These are phyloP conservation scores for Vaccinium myrtillus DNA, from an alignment of 148 eudicot species.

Conservation along the genomic window DNA sequence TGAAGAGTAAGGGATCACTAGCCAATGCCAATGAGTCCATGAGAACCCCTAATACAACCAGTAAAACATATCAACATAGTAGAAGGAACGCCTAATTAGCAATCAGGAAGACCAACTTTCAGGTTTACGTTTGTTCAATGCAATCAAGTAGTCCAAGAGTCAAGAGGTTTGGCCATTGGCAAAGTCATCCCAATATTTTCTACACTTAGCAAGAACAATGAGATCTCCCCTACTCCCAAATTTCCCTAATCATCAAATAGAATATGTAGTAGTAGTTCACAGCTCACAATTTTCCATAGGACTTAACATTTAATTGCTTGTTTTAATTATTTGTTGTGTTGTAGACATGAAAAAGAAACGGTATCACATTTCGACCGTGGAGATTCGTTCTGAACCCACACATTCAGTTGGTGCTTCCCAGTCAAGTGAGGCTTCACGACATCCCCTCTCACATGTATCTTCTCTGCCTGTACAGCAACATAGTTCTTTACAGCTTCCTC, in stretches of 20 bases:
- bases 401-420: too few relatives aligned
- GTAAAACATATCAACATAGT: neutral
- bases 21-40: neutral
- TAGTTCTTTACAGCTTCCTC: too few relatives aligned
- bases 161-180: neutral
- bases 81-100: neutral
- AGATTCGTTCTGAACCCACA: too few relatives aligned
- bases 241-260: neutral
- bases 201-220: neutral
- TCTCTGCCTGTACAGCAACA: too few relatives aligned
- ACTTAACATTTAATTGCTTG: neutral
- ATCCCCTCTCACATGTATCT: too few relatives aligned
- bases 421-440: too few relatives aligned
- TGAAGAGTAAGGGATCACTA: neutral
- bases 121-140: neutral
- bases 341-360: too few relatives aligned
- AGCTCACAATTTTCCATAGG: neutral
- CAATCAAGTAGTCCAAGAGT: neutral
- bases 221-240: neutral
- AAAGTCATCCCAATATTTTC: neutral
- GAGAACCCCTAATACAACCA: neutral
- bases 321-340: too few relatives aligned
- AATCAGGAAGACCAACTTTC: neutral
- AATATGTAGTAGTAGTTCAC: neutral
- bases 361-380: too few relatives aligned